Conservation (phyloP, 148 eudicot species). For the Vaccinium macrocarpon region DNA sequence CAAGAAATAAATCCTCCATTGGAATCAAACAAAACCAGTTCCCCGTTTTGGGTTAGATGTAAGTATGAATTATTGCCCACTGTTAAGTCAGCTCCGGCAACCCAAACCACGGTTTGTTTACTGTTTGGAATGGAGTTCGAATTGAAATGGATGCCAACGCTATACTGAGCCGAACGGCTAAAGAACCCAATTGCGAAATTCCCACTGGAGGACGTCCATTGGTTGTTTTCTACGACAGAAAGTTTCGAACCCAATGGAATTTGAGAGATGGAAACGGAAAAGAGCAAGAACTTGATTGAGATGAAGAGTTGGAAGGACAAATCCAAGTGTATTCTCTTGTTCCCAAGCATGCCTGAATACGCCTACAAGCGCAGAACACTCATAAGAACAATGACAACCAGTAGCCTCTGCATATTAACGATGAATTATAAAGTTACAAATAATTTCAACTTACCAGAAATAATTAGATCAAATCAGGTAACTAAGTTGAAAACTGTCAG, state of each 20-base stretch:
- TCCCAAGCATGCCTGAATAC: slow-evolving; percentile 22
- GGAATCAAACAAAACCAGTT: slow-evolving; percentile 48
- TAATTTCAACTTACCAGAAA: neutral
- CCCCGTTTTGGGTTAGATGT: slow-evolving; percentile 41
- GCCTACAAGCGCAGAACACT: slow-evolving; percentile 10
- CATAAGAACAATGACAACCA: neutral
- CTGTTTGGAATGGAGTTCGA: slow-evolving; percentile 41
- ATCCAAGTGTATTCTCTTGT: slow-evolving; percentile 5
- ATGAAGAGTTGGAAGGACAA: slow-evolving; percentile 22
- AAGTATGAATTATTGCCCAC: slow-evolving; percentile 50
- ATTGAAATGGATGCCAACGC: slow-evolving; percentile 48
- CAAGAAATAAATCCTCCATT: slow-evolving; percentile 33
- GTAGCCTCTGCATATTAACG: slow-evolving; percentile 18
- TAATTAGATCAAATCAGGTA: slow-evolving; percentile 8
- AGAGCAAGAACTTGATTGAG: slow-evolving; percentile 29
- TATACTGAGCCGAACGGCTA: slow-evolving; percentile 32
- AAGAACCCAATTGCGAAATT: slow-evolving; percentile 61
- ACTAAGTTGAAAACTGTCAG: neutral
- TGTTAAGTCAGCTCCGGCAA: slow-evolving; percentile 46
- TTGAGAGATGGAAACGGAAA: slow-evolving; percentile 30
- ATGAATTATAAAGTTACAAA: neutral
- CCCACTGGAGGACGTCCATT: slow-evolving; percentile 61
- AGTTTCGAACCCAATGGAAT: slow-evolving; percentile 58
- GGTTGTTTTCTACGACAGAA: slow-evolving; percentile 35
- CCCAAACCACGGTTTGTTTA: slow-evolving; percentile 50